A percentile compares a stretch with the other conserved stretches of the same genome.
phyloP scores from a whole-genome alignment of 306 rosid genomes.

The Pterocarpus santalinus region DNA sequence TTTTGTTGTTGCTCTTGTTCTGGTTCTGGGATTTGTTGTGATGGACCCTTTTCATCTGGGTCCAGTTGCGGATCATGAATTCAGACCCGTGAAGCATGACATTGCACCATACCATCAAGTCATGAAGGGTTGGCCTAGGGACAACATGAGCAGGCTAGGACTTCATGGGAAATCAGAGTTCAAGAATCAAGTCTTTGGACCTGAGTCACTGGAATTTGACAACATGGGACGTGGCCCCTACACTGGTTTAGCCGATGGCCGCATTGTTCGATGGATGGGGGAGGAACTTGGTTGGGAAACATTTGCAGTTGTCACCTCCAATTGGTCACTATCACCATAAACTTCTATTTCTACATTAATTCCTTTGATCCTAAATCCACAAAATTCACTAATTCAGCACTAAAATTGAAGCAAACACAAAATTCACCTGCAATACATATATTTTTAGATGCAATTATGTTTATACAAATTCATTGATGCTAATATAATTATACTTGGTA shows the following conservation, averaged over 20 bases:
- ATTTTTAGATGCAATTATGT: no score
- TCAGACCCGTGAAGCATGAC: constrained; percentile 78
- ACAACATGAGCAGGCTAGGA: constrained; percentile 74
- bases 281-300: constrained; percentile 87
- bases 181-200: constrained; percentile 81
- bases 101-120: constrained; percentile 88
- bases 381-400: background rate
- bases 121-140: constrained; percentile 84
- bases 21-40: constrained; percentile 65
- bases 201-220: constrained; percentile 91
- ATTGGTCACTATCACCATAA: constrained; percentile 58
- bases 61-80: constrained; percentile 72
- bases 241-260: constrained; percentile 91
- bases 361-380: background rate
- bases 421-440: background rate
- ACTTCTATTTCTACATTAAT: background rate
- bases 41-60: constrained; percentile 94
- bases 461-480: background rate
- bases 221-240: constrained; percentile 82
- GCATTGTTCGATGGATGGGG: constrained; percentile 97
- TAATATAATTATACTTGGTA: background rate
- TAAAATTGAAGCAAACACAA: background rate
- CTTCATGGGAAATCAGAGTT: constrained; percentile 68
- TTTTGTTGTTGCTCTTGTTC: constrained; percentile 58
- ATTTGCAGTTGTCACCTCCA: constrained; percentile 79